phyloP scores from a whole-genome alignment of 352 stramenopile genomes.

The Phytophthora rubi region DNA sequence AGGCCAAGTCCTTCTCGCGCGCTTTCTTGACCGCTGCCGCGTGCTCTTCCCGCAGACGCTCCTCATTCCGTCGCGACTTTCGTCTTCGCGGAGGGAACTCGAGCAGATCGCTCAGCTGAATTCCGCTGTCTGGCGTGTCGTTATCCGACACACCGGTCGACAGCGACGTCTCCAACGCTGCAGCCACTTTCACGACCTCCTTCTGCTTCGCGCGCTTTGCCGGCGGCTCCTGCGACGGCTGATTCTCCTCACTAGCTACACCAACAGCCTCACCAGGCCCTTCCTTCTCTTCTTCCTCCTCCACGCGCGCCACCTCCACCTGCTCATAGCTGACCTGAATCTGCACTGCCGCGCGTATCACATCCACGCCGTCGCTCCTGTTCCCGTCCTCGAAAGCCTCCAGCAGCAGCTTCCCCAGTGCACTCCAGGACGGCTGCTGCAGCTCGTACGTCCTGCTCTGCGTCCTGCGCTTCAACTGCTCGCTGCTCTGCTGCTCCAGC shows the following conservation, averaged over 20 bases:
- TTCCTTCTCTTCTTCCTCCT: neutral
- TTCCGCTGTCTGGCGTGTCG: constrained; percentile 50
- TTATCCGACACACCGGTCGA: constrained; percentile 42
- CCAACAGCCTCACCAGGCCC: neutral
- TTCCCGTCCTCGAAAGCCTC: constrained; percentile 68
- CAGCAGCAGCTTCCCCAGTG: constrained; percentile 63
- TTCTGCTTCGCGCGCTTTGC: constrained; percentile 27
- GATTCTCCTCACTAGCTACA: neutral
- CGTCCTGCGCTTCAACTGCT: constrained; percentile 22
- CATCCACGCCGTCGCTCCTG: constrained; percentile 30
- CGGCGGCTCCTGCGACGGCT: constrained; percentile 8
- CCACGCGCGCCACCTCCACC: neutral
- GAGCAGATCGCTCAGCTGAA: constrained; percentile 34
- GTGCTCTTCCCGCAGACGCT: constrained; percentile 73
- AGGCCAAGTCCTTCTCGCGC: constrained; percentile 66
- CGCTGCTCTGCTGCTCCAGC: constrained; percentile 20
- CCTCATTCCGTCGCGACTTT: constrained; percentile 72
- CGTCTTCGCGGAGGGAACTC: constrained; percentile 42
- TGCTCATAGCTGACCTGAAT: constrained; percentile 37
- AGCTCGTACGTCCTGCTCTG: constrained; percentile 47
- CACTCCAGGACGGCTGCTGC: constrained; percentile 53
- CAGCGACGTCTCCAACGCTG: constrained; percentile 18
- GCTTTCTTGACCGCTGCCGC: constrained; percentile 65
- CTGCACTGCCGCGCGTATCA: constrained; percentile 28
- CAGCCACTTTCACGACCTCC: constrained; percentile 2